These are phyloP conservation scores for Suillus subalutaceus DNA, from an alignment of 768 basidiomycete genomes.

Conservation along the genomic window DNA sequence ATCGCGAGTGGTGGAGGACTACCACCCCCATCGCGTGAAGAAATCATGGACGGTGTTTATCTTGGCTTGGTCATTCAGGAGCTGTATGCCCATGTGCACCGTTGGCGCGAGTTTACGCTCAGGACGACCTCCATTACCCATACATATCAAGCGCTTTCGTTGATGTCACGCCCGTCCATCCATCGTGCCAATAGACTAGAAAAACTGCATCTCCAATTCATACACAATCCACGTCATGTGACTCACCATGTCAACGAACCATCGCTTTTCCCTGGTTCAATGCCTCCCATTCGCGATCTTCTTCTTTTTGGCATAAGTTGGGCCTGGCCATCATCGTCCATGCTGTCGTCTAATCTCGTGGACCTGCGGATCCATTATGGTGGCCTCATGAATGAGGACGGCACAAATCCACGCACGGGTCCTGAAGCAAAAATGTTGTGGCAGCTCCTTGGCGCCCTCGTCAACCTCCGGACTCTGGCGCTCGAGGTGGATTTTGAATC, in stretches of 20 bases:
- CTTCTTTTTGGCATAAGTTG: not conserved
- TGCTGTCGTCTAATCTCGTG: constrained; percentile 13
- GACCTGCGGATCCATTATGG: constrained; percentile 13
- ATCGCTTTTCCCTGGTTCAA: not conserved
- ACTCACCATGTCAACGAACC: too few species aligned
- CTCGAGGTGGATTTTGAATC: not conserved
- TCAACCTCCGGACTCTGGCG: not conserved
- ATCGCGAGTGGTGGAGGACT: not conserved
- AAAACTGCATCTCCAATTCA: not conserved
- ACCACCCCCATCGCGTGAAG: not conserved
- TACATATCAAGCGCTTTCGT: not conserved
- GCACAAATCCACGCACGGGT: not conserved
- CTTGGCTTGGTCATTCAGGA: not conserved
- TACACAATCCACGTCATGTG: not conserved
- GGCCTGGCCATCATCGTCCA: not conserved
- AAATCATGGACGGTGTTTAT: not conserved
- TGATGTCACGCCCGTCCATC: not conserved
- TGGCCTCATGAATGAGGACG: not conserved
- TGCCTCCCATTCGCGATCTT: not conserved
- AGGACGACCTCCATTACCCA: constrained; percentile 3
- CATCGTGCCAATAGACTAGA: not conserved
- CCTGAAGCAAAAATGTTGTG: not conserved
- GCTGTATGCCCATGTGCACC: not conserved
- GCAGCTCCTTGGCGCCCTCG: not conserved
- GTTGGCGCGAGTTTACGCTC: not conserved